These are phyloP conservation scores for Cyberlindnera nakhonratchasimensis DNA, from an alignment of 805 yeast species.

Conservation along the genomic window DNA sequence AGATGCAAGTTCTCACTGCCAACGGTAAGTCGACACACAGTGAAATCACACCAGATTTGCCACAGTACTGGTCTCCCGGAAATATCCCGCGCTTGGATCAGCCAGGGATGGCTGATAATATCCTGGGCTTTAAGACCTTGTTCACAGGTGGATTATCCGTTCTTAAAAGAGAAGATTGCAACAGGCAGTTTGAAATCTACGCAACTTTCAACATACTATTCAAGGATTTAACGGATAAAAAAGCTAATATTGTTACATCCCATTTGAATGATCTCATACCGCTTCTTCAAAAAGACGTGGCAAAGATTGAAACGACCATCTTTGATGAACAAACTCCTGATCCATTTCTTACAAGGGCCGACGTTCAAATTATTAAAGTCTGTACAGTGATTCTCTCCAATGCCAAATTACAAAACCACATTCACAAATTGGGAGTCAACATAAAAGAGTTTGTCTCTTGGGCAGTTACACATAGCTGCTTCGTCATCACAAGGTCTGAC, in stretches of 20 bases:
- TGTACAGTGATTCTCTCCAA: slow-evolving; percentile 18
- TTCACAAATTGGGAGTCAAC: slow-evolving; percentile 10
- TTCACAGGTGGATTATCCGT: slow-evolving; percentile 24
- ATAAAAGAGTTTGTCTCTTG: slow-evolving; percentile 13
- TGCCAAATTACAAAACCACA: slow-evolving; percentile 4
- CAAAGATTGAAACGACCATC: slow-evolving; percentile 10
- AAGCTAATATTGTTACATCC: slow-evolving; percentile 1
- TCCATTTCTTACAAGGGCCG: slow-evolving; percentile 25
- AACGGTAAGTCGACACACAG: neutral
- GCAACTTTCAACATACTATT: slow-evolving; percentile 23
- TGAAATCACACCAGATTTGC: slow-evolving; percentile 4
- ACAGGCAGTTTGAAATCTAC: slow-evolving; percentile 27
- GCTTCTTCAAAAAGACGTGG: slow-evolving; percentile 13
- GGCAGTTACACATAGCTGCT: slow-evolving; percentile 17
- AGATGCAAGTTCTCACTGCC: slow-evolving; percentile 10
- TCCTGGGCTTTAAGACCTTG: slow-evolving; percentile 16
- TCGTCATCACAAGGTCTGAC: slow-evolving; percentile 10
- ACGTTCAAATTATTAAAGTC: slow-evolving; percentile 25
- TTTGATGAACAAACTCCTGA: slow-evolving; percentile 4
- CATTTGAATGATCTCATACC: slow-evolving; percentile 10
- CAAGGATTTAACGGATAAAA: slow-evolving; percentile 23
- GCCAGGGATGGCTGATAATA: slow-evolving; percentile 7
- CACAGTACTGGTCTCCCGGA: slow-evolving; percentile 27
- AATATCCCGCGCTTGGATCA: slow-evolving; percentile 20
- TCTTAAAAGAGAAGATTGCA: slow-evolving; percentile 11